phyloP scores from a whole-genome alignment of 306 rosid genomes.

The Vigna angularis region DNA sequence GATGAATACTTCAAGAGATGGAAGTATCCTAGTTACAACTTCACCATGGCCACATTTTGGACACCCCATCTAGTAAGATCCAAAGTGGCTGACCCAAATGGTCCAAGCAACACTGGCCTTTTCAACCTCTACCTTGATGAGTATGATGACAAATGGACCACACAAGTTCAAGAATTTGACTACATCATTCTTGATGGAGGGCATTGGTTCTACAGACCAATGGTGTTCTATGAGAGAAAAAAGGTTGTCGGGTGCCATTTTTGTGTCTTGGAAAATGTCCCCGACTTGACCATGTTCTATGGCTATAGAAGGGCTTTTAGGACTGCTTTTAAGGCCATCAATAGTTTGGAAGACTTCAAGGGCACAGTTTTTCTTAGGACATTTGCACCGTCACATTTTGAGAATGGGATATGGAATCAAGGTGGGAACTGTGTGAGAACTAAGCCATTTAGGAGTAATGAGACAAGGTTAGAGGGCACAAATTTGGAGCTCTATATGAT shows the following conservation, averaged over 20 bases:
- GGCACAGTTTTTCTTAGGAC: constrained; percentile 71
- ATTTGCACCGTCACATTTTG: constrained; percentile 86
- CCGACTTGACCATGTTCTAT: constrained; percentile 68
- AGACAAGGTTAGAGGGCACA: constrained; percentile 55
- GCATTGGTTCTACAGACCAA: constrained; percentile 79
- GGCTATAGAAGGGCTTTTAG: constrained; percentile 79
- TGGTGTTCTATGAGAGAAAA: constrained; percentile 60
- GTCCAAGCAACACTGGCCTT: constrained; percentile 65
- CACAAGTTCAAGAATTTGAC: constrained; percentile 65
- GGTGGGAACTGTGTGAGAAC: constrained; percentile 87
- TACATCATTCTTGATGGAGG: constrained; percentile 75
- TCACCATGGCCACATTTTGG: constrained; percentile 77
- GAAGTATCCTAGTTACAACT: constrained; percentile 82
- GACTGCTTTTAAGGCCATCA: constrained; percentile 70
- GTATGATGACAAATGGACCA: constrained; percentile 65
- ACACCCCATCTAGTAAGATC: constrained; percentile 71
- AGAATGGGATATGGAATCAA: constrained; percentile 77
- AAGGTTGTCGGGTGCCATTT: constrained; percentile 74
- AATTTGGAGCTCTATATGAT: constrained; percentile 72
- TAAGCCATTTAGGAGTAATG: constrained; percentile 70
- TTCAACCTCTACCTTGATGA: constrained; percentile 82
- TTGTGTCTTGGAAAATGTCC: constrained; percentile 67
- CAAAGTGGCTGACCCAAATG: constrained; percentile 48
- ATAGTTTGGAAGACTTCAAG: constrained; percentile 56
- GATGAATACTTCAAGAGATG: constrained; percentile 65